Conservation (phyloP, 78 protist genomes). For the Guillardia theta region DNA sequence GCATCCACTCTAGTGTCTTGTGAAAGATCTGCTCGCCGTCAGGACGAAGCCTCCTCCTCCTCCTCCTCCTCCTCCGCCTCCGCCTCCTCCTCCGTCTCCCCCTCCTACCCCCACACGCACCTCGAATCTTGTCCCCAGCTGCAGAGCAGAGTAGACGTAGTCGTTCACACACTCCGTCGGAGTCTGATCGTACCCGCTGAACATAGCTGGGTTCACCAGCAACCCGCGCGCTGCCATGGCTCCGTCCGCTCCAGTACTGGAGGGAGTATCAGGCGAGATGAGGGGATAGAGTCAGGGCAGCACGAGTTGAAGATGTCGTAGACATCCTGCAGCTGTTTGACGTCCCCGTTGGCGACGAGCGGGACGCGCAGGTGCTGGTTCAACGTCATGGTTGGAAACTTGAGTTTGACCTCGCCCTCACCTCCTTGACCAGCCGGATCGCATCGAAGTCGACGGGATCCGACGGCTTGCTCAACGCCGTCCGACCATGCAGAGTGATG, state of each 20-base stretch:
- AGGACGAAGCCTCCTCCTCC: no score
- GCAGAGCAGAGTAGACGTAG: neutral
- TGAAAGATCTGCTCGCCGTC: neutral
- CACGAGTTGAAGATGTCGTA: neutral
- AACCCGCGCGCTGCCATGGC: conserved; percentile 29
- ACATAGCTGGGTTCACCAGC: conserved; percentile 5
- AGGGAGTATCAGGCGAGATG: neutral
- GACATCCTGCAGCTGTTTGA: neutral
- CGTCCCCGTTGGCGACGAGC: conserved; percentile 14
- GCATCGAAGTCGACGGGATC: neutral
- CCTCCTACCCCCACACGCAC: neutral
- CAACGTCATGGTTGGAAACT: neutral
- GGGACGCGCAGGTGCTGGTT: neutral
- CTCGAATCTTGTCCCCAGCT: neutral
- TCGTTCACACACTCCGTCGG: neutral
- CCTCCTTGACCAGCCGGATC: neutral
- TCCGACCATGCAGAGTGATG: conserved; percentile 20
- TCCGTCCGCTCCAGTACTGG: conserved; percentile 14
- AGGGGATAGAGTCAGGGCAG: neutral
- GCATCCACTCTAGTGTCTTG: conserved; percentile 39
- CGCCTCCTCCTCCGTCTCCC: no score
- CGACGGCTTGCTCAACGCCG: neutral
- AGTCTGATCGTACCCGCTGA: neutral
- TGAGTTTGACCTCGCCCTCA: neutral
- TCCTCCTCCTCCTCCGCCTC: no score